Base-by-base conservation (phyloP, 208 protist species). In the Trypanosoma scelopori region DNA sequence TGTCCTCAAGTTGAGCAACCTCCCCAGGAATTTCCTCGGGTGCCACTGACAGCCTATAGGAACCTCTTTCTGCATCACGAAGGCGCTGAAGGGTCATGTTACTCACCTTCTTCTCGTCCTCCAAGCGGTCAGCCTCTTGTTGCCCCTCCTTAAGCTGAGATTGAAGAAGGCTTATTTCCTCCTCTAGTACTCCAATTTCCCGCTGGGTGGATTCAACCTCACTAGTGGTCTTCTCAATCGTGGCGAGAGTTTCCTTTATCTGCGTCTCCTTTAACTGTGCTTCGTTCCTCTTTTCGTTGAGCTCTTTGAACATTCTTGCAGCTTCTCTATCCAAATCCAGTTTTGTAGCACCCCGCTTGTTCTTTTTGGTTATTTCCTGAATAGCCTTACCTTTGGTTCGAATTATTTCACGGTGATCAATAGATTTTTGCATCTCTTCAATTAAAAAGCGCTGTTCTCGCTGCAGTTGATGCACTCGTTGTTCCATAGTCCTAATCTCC, bases 401-500 rank as follows among this genome's bases (percentile, higher is more conserved):
- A 57, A 97, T 92, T 30, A 93, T 80, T 42, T 98, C 94, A 37
- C 94, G 92, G 66, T 97, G 92, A 68, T 96, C 91, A 20, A 97
- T 83, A n/a, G 89, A 81, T 61, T 92, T 94, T 69, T 97, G 92
- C 97, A 98, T 98, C 57, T 97, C 94, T 22, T 94, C 83, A 64
- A 97, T 91, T 47, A 97, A 69, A 74, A 93, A 84, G 60, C 95
- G 91, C 75, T 98, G 93, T 69, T 97, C 89, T 30, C 91, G 79
- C 71, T 98, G 86, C 37, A 98, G 81, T 64, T 97, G 78, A 49
- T 75, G 43, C 69, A 97, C 81, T 45, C 93, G 84, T 71, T 97
- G 90, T 75, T 97, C 86, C 96, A 98, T 98, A 55, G 96, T 87
- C 48, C 81, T 79, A 68, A 99, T 98, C 75, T 98, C 95, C 51